Evolutionary conservation across 192 early-diverging fungal species (phyloP), one percentile per base, ranked within the genome.

Genomic region (Thamnidium elegans): DNA sequence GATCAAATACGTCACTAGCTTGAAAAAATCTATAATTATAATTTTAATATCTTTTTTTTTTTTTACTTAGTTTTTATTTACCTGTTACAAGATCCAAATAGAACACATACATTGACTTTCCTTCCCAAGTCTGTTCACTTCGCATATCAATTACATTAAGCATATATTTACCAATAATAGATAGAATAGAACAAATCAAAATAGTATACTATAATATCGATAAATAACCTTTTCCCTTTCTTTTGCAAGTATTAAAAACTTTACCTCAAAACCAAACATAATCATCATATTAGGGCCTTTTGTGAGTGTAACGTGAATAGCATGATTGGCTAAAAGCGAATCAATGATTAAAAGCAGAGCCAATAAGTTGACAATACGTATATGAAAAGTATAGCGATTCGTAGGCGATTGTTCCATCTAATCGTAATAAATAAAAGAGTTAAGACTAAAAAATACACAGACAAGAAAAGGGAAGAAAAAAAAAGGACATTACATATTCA

Each of bases 191-290:
- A 17, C 88, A 90, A 6, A 89, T 79, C 60, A 99, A 81, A 44
- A 99, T 86, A 1, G 94, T 85, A 64, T 95, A 98, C 91, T 93
- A 55, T n/a, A 23, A 23, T n/a, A 15, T n/a, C n/a, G 30, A 50
- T 26, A 50, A 26, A 26, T 26, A 26, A 26, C 26, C 26, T 26
- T 26, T 26, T 3, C 26, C 26, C 3, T 26, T 26, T 26, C 26
- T 26, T 26, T 26, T 26, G 26, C 3, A 26, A 7, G 44, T 11
- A 50, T 21, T 21, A 53, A 64, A 64, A 60, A 47, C 10, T 20
- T 58, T 72, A 91, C 91, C 82, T 98, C 96, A 74, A 99, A 99
- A 14, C 92, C 96, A 87, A 99, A 99, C 66, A 97, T 91, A 51
- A 97, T 91, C 87, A 99, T 92, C 92, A 96, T 95, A 39, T 82